Evolutionary conservation across 2,329 filamentous ascomycete genomes (phyloP).

Genomic region (Meredithiella fracta): DNA sequence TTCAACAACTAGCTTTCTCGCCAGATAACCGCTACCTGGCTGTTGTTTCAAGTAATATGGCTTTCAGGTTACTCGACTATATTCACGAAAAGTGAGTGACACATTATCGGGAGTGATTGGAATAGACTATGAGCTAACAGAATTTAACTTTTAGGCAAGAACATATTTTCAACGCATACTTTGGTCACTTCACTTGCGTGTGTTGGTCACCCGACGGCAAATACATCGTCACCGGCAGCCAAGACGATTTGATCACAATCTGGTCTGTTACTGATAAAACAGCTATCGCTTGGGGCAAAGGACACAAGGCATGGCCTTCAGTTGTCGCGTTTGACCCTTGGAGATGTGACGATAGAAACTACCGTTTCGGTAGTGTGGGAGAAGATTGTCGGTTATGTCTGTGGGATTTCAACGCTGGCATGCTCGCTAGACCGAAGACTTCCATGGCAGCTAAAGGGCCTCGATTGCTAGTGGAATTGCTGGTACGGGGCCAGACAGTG

Average conservation of each 20-base stretch:
- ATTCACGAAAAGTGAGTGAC: slow-evolving; percentile 62
- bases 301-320: slow-evolving; percentile 91
- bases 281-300: slow-evolving; percentile 81
- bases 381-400: slow-evolving; percentile 81
- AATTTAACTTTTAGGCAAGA: slow-evolving; percentile 41
- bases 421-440: slow-evolving; percentile 80
- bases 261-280: slow-evolving; percentile 76
- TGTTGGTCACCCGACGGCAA: slow-evolving; percentile 97
- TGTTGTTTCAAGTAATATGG: slow-evolving; percentile 81
- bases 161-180: slow-evolving; percentile 79
- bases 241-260: slow-evolving; percentile 91
- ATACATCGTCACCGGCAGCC: slow-evolving; percentile 86
- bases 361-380: slow-evolving; percentile 88
- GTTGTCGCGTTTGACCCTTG: slow-evolving; percentile 90
- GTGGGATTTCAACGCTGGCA: slow-evolving; percentile 96
- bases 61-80: slow-evolving; percentile 79
- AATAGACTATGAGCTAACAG: no score
- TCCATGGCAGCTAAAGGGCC: slow-evolving; percentile 40
- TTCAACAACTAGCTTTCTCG: slow-evolving; percentile 84
- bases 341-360: slow-evolving; percentile 89
- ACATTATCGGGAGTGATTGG: background rate
- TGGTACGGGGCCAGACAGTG: slow-evolving; percentile 16
- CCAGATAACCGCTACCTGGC: slow-evolving; percentile 77
- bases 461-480: slow-evolving; percentile 29
- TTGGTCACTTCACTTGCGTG: slow-evolving; percentile 80